Evolutionary conservation across 2,329 filamentous ascomycete genomes (phyloP).

Genomic region (Aspergillus arachidicola): DNA sequence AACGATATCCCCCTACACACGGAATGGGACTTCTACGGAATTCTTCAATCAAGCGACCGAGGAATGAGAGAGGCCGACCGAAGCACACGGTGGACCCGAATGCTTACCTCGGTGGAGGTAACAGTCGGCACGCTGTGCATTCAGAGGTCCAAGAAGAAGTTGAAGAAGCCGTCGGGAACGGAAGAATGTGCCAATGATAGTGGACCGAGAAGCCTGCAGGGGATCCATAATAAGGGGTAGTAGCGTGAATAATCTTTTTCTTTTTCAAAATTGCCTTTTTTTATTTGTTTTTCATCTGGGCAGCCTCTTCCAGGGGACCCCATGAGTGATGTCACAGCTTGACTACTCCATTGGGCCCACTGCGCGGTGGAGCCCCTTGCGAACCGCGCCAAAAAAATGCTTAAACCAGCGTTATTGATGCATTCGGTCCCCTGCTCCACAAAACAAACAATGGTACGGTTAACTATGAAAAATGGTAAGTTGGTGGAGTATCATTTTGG

Average conservation of each 20-base stretch:
- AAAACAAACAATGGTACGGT: constrained; percentile 21
- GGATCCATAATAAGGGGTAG: background rate
- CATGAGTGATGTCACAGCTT: constrained; percentile 18
- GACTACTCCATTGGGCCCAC: constrained; percentile 12
- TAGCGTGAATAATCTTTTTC: constrained; percentile 1
- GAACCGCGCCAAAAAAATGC: constrained; percentile 31
- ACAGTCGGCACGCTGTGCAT: background rate
- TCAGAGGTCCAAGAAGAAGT: background rate
- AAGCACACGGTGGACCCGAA: constrained; percentile 6
- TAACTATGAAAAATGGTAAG: constrained; percentile 14
- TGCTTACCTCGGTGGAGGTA: constrained; percentile 4
- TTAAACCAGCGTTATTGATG: constrained; percentile 36
- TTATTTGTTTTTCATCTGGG: background rate
- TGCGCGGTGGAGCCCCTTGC: constrained; percentile 11
- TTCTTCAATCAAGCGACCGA: background rate
- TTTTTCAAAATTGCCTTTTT: background rate
- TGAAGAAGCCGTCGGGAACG: constrained; percentile 3
- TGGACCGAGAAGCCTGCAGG: background rate
- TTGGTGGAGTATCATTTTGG: constrained; percentile 20
- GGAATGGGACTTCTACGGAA: background rate
- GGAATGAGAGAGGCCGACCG: constrained; percentile 9
- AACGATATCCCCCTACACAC: background rate
- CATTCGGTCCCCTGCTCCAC: constrained; percentile 29
- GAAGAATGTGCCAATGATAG: constrained; percentile 8
- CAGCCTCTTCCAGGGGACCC: background rate